Percentiles rank a stretch among this genome's conserved stretches.
Evolutionary conservation across 192 early-diverging fungal species (phyloP).

Genomic region (Coemansia sp.): DNA sequence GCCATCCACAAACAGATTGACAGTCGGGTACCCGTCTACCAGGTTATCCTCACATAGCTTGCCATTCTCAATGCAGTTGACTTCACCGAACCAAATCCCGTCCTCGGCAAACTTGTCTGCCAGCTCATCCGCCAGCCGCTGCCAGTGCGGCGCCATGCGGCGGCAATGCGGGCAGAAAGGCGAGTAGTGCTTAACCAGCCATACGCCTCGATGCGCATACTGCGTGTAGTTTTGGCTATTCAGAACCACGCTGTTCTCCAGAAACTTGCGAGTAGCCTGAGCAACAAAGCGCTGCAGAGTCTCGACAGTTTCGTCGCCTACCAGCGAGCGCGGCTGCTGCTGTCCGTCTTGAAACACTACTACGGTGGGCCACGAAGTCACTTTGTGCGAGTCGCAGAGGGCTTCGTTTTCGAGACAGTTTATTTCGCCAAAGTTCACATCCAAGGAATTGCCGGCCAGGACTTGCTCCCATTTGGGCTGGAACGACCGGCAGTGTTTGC

Average conservation of each 20-base stretch:
- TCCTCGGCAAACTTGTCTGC: conserved; percentile 28
- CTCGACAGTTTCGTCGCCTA: conserved; percentile 30
- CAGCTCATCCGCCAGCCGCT: conserved; percentile 59
- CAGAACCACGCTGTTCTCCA: conserved; percentile 54
- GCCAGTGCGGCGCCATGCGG: conserved; percentile 74
- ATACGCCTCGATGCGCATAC: conserved; percentile 58
- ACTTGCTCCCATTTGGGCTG: conserved; percentile 76
- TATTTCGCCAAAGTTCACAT: conserved; percentile 68
- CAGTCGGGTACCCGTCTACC: conserved; percentile 58
- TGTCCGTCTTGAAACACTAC: conserved; percentile 48
- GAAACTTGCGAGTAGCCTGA: conserved; percentile 1
- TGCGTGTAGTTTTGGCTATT: conserved; percentile 50
- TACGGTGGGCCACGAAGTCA: conserved; percentile 58
- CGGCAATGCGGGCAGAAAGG: conserved; percentile 87
- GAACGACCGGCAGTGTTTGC: conserved; percentile 76
- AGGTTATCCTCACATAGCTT: conserved; percentile 63
- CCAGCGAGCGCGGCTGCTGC: conserved; percentile 9
- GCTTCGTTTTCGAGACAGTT: conserved; percentile 63
- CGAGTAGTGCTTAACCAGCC: conserved; percentile 87
- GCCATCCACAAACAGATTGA: conserved; percentile 57
- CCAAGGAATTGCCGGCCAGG: conserved; percentile 40
- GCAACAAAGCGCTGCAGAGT: conserved; percentile 18
- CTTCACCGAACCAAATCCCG: conserved; percentile 62
- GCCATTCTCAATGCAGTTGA: conserved; percentile 65
- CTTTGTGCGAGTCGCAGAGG: conserved; percentile 58